Evolutionary conservation across 2,329 filamentous ascomycete species (phyloP), one percentile per base, ranked within the genome.

Genomic region (Teratosphaeria zuluensis): DNA sequence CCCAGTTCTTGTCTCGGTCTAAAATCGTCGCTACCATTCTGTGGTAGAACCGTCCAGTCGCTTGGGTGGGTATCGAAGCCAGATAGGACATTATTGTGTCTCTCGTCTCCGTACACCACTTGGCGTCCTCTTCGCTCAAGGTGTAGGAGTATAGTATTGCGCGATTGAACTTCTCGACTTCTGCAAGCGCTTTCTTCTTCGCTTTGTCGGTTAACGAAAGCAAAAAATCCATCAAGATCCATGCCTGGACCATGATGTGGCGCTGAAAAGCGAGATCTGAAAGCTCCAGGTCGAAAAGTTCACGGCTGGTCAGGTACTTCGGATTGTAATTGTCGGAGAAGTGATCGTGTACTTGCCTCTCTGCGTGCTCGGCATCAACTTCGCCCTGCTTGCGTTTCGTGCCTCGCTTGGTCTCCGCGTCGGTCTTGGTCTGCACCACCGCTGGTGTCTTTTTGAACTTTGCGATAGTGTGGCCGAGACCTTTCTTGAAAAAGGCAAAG

Each of bases 11-110:
- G 74, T 99, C 94, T 63, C 94, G 83, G 28, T 90, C 90, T 32
- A 99, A 83, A 33, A 99, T 92, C 12, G 92, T 97, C 72, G 97
- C 92, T 33, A 99, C 91, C 84, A 97, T 95, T 46, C 94, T 87
- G 74, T 91, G 88, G 74, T 97, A 99, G 74, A 95, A 95, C 63
- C 90, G 89, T 32, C 94, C 94, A 68, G 95, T 92, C 51, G 80
- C 57, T 4, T 59, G 59, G n/a, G 56, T 59, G 42, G 61, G 51
- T 11, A 33, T 56, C 14, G 28, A 81, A 69, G 88, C 88, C 58
- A 99, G 81, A 73, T 96, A 96, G 59, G 85, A 84, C 60, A 88
- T 88, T 67, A 97, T 95, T 6, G 81, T 80, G 42, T 81, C 81
- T 70, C 91, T 91, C 77, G 88, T 96, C 56, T 85, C 81, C 56